phyloP scores from a whole-genome alignment of 148 eudicot species.

The Cornus controversa region DNA sequence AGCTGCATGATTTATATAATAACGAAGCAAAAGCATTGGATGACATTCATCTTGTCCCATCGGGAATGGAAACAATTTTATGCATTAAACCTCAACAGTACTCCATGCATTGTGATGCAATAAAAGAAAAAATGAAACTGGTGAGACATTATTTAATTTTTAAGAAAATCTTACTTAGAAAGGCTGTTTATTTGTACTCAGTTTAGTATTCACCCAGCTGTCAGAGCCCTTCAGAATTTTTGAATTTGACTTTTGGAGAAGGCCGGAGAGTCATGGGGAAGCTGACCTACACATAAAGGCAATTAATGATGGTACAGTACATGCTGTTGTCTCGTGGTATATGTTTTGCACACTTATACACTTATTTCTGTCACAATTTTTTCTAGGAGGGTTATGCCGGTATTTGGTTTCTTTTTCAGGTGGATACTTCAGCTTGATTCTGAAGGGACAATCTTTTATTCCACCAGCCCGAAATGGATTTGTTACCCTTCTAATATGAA shows the following conservation, averaged over 20 bases:
- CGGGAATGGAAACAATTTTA: conserved; percentile 38
- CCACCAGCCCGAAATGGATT: conserved; percentile 82
- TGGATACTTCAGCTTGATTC: conserved; percentile 92
- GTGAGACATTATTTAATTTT: conserved; percentile 30
- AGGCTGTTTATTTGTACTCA: conserved; percentile 27
- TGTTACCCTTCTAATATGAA: conserved; percentile 11
- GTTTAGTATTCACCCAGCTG: conserved; percentile 55
- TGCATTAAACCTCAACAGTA: conserved; percentile 54
- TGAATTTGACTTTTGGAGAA: conserved; percentile 90
- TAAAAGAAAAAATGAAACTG: conserved; percentile 65
- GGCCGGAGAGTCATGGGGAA: conserved; percentile 79
- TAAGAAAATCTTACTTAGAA: not conserved
- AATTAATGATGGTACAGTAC: conserved; percentile 60
- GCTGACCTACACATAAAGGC: conserved; percentile 55
- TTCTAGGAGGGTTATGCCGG: conserved; percentile 1
- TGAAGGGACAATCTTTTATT: conserved; percentile 79
- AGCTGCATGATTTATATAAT: conserved; percentile 64
- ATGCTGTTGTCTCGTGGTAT: conserved; percentile 94
- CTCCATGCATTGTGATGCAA: conserved; percentile 81
- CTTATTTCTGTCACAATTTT: conserved; percentile 2
- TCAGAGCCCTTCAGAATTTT: conserved; percentile 96
- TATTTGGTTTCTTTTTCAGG: conserved; percentile 43
- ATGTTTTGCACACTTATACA: conserved; percentile 16
- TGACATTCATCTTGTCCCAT: conserved; percentile 62
- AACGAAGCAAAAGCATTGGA: conserved; percentile 55